These are phyloP conservation scores for Alternaria sp. DNA, from an alignment of 2,329 filamentous ascomycete genomes.

Conservation along the genomic window DNA sequence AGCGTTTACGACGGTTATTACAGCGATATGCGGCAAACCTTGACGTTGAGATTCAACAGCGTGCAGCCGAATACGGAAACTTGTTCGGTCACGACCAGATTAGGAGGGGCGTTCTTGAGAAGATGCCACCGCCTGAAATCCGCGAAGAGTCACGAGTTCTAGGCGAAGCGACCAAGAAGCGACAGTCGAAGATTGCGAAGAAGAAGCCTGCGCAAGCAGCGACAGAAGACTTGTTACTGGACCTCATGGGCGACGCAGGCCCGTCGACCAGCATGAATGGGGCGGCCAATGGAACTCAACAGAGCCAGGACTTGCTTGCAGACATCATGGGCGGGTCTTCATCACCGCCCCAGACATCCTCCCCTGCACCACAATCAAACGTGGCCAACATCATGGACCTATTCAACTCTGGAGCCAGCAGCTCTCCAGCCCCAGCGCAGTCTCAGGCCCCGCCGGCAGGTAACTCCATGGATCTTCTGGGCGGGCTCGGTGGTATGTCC, in stretches of 20 bases:
- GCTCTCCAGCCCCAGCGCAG: constrained; percentile 45
- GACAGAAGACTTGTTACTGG: constrained; percentile 88
- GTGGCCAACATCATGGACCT: constrained; percentile 84
- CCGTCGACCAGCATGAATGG: constrained; percentile 60
- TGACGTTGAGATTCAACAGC: constrained; percentile 94
- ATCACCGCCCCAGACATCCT: constrained; percentile 51
- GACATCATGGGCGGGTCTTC: constrained; percentile 79
- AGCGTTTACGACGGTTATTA: constrained; percentile 80
- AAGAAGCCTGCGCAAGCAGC: constrained; percentile 79
- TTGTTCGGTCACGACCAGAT: constrained; percentile 91
- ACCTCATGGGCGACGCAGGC: constrained; percentile 86
- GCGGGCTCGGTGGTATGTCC: constrained; percentile 52
- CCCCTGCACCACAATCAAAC: constrained; percentile 48
- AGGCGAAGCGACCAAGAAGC: constrained; percentile 70
- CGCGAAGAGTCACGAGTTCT: constrained; percentile 92
- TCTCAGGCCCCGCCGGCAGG: constrained; percentile 48
- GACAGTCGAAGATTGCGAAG: constrained; percentile 63
- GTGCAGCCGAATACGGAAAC: constrained; percentile 93
- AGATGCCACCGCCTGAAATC: constrained; percentile 97
- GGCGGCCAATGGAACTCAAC: constrained; percentile 62
- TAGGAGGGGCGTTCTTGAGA: constrained; percentile 87
- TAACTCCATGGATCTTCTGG: constrained; percentile 51
- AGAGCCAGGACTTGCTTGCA: constrained; percentile 82
- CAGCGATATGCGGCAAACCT: constrained; percentile 81
- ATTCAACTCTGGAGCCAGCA: constrained; percentile 64